Evolutionary conservation across 768 basidiomycete genomes (phyloP).

Genomic region (Boletellus emodensis): DNA sequence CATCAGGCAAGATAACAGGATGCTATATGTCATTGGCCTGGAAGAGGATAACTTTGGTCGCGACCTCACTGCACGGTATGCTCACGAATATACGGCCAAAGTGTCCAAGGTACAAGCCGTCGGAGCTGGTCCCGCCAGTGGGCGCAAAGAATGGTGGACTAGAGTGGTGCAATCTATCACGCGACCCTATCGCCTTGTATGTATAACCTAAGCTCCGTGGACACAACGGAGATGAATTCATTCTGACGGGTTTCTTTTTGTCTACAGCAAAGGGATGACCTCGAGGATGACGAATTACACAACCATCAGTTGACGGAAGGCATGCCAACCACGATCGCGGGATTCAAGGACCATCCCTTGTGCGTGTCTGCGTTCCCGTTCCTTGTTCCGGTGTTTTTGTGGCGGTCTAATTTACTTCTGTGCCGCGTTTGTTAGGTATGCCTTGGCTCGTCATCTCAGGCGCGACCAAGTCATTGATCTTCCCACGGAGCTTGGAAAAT

Average conservation of each 20-base stretch:
- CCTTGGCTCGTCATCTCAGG: conserved; percentile 81
- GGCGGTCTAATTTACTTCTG: neutral
- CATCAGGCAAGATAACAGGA: conserved; percentile 62
- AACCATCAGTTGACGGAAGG: conserved; percentile 76
- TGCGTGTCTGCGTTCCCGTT: conserved; percentile 28
- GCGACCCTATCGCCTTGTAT: conserved; percentile 79
- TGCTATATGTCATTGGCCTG: conserved; percentile 90
- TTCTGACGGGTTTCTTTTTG: conserved; percentile 5
- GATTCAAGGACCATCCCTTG: conserved; percentile 96
- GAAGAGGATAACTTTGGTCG: conserved; percentile 93
- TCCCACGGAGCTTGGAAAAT: conserved; percentile 79
- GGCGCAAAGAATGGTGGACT: conserved; percentile 84
- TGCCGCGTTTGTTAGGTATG: conserved; percentile 50
- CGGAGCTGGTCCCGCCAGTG: conserved; percentile 43
- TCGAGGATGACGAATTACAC: conserved; percentile 88
- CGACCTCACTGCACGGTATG: conserved; percentile 90
- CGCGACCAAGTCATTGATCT: conserved; percentile 84
- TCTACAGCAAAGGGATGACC: conserved; percentile 79
- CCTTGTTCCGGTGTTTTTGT: conserved; percentile 22
- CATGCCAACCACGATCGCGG: conserved; percentile 86
- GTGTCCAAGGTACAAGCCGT: conserved; percentile 75
- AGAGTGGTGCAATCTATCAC: conserved; percentile 56
- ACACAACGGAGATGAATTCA: conserved; percentile 16
- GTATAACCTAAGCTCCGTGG: conserved; percentile 25
- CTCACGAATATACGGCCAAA: conserved; percentile 73